Conservation (phyloP, 2,329 filamentous ascomycete genomes). For the Zopfia rhizophila region DNA sequence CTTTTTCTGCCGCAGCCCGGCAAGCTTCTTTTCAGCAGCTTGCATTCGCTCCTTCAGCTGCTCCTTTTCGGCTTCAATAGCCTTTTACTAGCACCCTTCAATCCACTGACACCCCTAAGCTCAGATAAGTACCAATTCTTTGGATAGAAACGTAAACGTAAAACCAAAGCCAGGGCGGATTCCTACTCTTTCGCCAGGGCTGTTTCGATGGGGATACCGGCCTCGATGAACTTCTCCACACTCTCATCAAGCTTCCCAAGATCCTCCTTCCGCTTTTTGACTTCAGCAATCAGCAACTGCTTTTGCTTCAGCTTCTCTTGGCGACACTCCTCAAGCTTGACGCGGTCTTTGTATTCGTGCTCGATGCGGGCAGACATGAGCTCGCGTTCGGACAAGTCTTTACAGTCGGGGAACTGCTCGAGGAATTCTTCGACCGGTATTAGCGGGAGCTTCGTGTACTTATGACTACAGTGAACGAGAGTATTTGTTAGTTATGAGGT, state of each 20-base stretch:
- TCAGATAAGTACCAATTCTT: too few relatives aligned
- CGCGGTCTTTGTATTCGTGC: constrained; percentile 85
- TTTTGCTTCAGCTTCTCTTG: constrained; percentile 72
- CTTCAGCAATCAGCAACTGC: constrained; percentile 75
- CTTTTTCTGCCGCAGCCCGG: too few relatives aligned
- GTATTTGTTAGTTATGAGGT: neutral
- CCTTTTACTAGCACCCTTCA: too few relatives aligned
- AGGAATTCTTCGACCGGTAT: constrained; percentile 87
- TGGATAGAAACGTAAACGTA: too few relatives aligned
- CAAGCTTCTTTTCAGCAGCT: too few relatives aligned
- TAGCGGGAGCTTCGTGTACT: constrained; percentile 85
- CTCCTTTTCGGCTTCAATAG: too few relatives aligned
- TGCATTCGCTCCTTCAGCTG: too few relatives aligned
- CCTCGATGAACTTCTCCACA: constrained; percentile 92
- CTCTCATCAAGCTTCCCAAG: constrained; percentile 90
- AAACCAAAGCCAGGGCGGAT: too few relatives aligned
- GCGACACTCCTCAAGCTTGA: constrained; percentile 84
- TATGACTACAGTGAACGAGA: constrained; percentile 71
- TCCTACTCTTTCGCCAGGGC: constrained; percentile 78
- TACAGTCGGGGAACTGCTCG: constrained; percentile 76
- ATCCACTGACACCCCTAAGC: too few relatives aligned
- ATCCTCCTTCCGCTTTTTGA: constrained; percentile 94
- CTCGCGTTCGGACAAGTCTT: constrained; percentile 77
- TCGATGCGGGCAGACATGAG: constrained; percentile 92
- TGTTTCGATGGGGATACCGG: constrained; percentile 87